A percentile compares a stretch with the other conserved stretches of the same genome.
These are phyloP conservation scores for Lathyrus tuberosus DNA, from an alignment of 306 rosid species.

Conservation along the genomic window DNA sequence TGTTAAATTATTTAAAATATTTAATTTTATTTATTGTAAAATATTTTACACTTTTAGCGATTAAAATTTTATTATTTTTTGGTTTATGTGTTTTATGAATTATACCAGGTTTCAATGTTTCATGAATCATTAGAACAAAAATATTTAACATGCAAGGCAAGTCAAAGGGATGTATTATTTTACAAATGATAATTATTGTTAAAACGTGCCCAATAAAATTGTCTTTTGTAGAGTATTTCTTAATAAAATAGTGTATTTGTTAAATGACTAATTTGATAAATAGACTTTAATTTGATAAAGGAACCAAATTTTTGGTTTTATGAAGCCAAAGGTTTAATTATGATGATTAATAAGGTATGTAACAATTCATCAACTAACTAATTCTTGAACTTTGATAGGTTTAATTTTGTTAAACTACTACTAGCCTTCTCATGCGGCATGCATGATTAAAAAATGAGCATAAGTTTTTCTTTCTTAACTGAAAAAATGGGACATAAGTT, in stretches of 20 bases:
- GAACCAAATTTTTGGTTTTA: not conserved
- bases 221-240: not conserved
- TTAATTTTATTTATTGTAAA: too few species aligned
- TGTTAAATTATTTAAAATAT: too few species aligned
- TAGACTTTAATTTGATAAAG: not conserved
- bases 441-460: constrained; percentile 13
- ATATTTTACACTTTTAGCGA: too few species aligned
- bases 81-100: not conserved
- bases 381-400: constrained; percentile 19
- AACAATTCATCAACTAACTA: not conserved
- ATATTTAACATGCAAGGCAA: constrained; percentile 39
- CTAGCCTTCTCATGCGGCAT: constrained; percentile 27
- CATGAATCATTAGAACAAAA: constrained; percentile 1
- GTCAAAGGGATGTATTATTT: constrained; percentile 3
- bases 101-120: not conserved
- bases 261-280: not conserved
- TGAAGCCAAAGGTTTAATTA: constrained; percentile 5
- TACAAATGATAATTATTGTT: not conserved
- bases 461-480: not conserved
- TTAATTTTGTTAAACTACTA: constrained; percentile 37
- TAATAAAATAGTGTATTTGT: not conserved
- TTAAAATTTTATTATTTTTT: too few species aligned
- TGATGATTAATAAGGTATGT: not conserved
- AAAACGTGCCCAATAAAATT: not conserved
- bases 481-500: not conserved